Evolutionary conservation across 768 basidiomycete species (phyloP), one percentile per base, ranked within the genome.

Genomic region (Lactarius psammicola): DNA sequence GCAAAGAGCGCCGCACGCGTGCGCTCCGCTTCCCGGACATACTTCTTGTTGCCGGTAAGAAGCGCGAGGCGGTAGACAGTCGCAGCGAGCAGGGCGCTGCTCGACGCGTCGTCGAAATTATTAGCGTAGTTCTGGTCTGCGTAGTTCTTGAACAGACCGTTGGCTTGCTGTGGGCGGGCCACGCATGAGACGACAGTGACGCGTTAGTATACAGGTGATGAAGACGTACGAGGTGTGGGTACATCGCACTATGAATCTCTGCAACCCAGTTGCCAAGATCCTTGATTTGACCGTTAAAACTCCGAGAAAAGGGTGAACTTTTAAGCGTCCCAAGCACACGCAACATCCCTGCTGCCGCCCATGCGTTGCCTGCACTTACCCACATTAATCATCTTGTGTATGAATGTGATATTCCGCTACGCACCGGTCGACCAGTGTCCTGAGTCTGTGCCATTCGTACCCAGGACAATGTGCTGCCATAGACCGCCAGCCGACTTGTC

Each of bases 261-360:
- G 76, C 74, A 6, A 86, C 78, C 92, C 92, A 94, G 20, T 73
- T 75, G 1, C 77, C 77, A 10, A 94, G 79, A 63, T 91, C 85
- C 0, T 74, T 76, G 68, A 85, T 83, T 72, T 92, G 78, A n/a
- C 71, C 76, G 57, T 79, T 72, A 64, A 92, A 74, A 6, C 75
- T 72, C 33, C 76, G 77, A 1, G 81, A 77, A 66, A 79, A 91
- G 57, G 81, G 76, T 0, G 90, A 90, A 38, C 83, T 77, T 68
- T 83, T 79, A 63, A 94, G 87, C 1, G 91, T 94, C 2, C 84
- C 86, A 1, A 90, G 79, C 3, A 95, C 94, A 5, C 94, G 87
- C 10, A 92, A 78, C 83, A 94, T 94, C 1, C 94, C 94, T n/a
- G 86, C 89, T 0, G 92, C 91, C 0, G 90, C 94, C 94, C 94